These are phyloP conservation scores for Trypanosoma vivax DNA, from an alignment of 208 protist genomes.

Conservation along the genomic window DNA sequence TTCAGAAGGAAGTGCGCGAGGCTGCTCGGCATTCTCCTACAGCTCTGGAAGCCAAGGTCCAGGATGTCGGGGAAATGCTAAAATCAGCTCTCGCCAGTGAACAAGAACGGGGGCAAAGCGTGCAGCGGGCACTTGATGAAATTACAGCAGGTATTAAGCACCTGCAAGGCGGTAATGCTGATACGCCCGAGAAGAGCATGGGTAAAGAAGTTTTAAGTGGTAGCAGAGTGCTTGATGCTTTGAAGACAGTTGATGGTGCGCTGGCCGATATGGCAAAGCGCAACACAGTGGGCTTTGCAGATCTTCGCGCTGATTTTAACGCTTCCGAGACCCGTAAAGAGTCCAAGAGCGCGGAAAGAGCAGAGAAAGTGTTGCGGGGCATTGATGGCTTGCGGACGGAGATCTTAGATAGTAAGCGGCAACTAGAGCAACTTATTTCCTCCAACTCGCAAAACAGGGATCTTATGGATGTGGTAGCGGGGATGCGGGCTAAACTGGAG, in stretches of 20 bases:
- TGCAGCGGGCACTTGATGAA: constrained; percentile 5
- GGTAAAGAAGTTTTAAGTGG: not conserved
- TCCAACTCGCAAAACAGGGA: constrained; percentile 8
- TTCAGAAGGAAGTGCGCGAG: constrained; percentile 15
- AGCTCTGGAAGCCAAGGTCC: constrained; percentile 11
- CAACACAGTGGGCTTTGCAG: not conserved
- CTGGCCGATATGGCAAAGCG: constrained; percentile 4
- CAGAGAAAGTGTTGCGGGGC: constrained; percentile 1
- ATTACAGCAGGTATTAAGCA: constrained; percentile 3
- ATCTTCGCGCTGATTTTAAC: constrained; percentile 6
- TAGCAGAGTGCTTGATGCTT: not conserved
- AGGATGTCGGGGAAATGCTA: constrained; percentile 3
- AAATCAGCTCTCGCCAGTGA: not conserved
- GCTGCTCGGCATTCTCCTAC: constrained; percentile 3
- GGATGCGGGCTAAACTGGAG: constrained; percentile 17
- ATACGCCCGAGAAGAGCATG: no score
- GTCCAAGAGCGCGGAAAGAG: not conserved
- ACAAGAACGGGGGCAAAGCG: not conserved
- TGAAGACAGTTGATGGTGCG: constrained; percentile 6
- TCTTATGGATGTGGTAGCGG: constrained; percentile 1
- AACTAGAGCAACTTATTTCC: constrained; percentile 13
- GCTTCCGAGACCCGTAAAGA: constrained; percentile 2
- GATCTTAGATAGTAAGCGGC: constrained; percentile 3
- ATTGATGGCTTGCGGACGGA: constrained; percentile 8
- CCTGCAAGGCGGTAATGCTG: not conserved